Evolutionary conservation across 1,284 basidiomycete genomes (phyloP).

Genomic region (Cutaneotrichosporon cutaneum): DNA sequence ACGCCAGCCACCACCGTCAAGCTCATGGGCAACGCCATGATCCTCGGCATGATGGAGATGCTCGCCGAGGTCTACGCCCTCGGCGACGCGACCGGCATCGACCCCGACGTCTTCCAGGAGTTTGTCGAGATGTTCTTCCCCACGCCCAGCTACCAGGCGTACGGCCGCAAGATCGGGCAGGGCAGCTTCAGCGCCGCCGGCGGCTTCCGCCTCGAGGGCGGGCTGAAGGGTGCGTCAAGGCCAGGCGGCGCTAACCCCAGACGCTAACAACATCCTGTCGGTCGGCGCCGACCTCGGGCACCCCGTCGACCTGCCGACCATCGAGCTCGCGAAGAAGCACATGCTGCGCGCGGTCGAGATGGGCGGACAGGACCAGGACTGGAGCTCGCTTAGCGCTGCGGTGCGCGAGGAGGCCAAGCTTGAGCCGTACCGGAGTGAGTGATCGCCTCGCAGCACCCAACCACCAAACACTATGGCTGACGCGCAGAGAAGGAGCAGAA

Average conservation of each 20-base stretch:
- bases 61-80: constrained; percentile 44
- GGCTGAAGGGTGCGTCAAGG: constrained; percentile 37
- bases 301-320: constrained; percentile 30
- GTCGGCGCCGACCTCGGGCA: constrained; percentile 31
- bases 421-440: constrained; percentile 22
- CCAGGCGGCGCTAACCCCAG: constrained; percentile 14
- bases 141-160: constrained; percentile 39
- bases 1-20: constrained; percentile 39
- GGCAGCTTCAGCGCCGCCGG: constrained; percentile 31
- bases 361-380: constrained; percentile 31
- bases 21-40: constrained; percentile 43
- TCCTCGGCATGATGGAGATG: constrained; percentile 45
- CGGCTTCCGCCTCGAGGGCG: constrained; percentile 40
- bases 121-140: constrained; percentile 40
- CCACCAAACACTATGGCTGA: no score
- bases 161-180: constrained; percentile 44
- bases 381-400: constrained; percentile 28
- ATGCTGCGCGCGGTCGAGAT: constrained; percentile 34
- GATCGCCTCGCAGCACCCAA: no score
- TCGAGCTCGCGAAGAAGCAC: constrained; percentile 31
- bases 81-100: constrained; percentile 37
- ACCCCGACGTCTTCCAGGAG: constrained; percentile 30
- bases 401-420: constrained; percentile 31
- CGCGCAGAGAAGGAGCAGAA: constrained; percentile 8
- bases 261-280: constrained; percentile 23